Percentiles rank a stretch among this genome's conserved stretches.
phyloP scores from a whole-genome alignment of 768 basidiomycete genomes.

The Suillus luteus region DNA sequence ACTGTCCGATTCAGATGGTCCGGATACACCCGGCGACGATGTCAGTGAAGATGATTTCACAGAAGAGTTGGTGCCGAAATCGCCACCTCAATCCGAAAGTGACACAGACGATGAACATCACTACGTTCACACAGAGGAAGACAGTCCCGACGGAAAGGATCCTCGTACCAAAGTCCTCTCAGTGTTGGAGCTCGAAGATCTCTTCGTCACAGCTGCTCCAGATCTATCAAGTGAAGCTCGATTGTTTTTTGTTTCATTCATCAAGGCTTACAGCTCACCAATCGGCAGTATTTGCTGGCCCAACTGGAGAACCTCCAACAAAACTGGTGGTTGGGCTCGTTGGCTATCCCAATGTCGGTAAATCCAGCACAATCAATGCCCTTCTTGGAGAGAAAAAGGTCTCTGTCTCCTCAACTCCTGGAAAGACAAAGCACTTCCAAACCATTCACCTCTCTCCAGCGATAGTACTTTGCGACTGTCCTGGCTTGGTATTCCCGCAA shows the following conservation, averaged over 20 bases:
- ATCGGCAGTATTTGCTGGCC: slow-evolving; percentile 57
- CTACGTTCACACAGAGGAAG: slow-evolving; percentile 58
- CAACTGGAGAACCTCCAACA: slow-evolving; percentile 54
- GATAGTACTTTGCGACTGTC: slow-evolving; percentile 93
- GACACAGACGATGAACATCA: slow-evolving; percentile 41
- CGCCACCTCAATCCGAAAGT: slow-evolving; percentile 30
- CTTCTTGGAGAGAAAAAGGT: slow-evolving; percentile 96
- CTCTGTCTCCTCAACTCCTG: slow-evolving; percentile 96
- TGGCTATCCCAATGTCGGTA: slow-evolving; percentile 98
- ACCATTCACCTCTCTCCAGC: slow-evolving; percentile 91
- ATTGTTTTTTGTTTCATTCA: background rate
- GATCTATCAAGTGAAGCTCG: slow-evolving; percentile 59
- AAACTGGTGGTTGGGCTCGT: slow-evolving; percentile 88
- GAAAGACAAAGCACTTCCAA: slow-evolving; percentile 99
- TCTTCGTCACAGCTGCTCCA: slow-evolving; percentile 75
- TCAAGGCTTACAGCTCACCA: slow-evolving; percentile 12
- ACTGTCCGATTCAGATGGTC: slow-evolving; percentile 33
- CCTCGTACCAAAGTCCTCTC: slow-evolving; percentile 76
- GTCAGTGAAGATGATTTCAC: slow-evolving; percentile 35
- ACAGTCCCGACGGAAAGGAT: slow-evolving; percentile 53
- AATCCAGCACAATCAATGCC: slow-evolving; percentile 97
- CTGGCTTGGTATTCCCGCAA: slow-evolving; percentile 97
- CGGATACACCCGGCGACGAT: slow-evolving; percentile 28
- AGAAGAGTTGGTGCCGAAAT: slow-evolving; percentile 21
- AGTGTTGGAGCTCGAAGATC: slow-evolving; percentile 84